phyloP scores from a whole-genome alignment of 306 rosid genomes.

The Parietaria judaica region DNA sequence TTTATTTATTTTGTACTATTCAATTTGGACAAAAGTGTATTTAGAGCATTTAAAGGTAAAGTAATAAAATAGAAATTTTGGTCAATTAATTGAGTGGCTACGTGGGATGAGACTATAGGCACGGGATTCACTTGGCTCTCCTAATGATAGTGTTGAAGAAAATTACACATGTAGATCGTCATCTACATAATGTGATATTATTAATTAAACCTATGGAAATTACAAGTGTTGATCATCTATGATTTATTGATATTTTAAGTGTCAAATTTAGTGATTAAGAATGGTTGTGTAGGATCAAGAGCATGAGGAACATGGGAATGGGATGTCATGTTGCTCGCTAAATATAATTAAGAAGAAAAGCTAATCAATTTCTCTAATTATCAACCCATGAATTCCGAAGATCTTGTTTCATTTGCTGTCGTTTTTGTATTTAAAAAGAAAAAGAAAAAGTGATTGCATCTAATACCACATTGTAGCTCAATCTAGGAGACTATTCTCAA shows the following conservation, averaged over 20 bases:
- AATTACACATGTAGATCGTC: slow-evolving; percentile 2
- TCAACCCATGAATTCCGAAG: no score
- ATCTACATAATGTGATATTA: not conserved
- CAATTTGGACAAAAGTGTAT: no score
- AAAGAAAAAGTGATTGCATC: no score
- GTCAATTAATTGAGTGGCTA: not conserved
- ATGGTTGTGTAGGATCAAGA: not conserved
- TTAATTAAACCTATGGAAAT: not conserved
- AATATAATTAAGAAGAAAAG: no score
- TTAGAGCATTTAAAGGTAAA: not conserved
- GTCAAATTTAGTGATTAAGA: not conserved
- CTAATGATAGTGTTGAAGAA: not conserved
- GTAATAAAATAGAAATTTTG: not conserved
- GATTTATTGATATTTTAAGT: not conserved
- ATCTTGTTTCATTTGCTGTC: no score
- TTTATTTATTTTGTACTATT: no score
- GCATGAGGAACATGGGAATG: not conserved
- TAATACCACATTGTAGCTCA: no score
- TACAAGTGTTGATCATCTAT: not conserved
- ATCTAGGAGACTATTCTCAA: not conserved
- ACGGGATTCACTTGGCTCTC: slow-evolving; percentile 9
- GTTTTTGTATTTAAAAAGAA: no score
- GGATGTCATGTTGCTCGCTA: no score
- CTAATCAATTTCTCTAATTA: no score
- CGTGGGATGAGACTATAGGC: slow-evolving; percentile 12